phyloP scores from a whole-genome alignment of 1,139 yeast genomes.

The Saccharomyces hybrid region DNA sequence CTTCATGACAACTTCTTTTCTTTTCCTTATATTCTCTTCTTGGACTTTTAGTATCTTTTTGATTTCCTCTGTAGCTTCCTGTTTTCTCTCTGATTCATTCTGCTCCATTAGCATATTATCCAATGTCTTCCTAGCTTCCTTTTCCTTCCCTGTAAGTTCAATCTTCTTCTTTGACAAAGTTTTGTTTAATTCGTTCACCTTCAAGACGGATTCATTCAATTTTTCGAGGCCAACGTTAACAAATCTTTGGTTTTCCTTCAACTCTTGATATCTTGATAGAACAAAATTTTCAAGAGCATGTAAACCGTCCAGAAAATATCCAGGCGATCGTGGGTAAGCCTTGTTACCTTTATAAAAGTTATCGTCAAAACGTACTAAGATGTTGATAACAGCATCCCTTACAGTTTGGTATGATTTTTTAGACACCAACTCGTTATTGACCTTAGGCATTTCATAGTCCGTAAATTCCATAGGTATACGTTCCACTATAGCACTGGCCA shows the following conservation, averaged over 20 bases:
- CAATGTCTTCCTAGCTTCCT: slow-evolving; percentile 64
- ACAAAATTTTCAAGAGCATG: slow-evolving; percentile 42
- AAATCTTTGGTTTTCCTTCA: slow-evolving; percentile 70
- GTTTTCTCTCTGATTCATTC: slow-evolving; percentile 85
- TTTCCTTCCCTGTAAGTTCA: slow-evolving; percentile 47
- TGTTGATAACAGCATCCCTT: slow-evolving; percentile 43
- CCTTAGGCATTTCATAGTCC: slow-evolving; percentile 33
- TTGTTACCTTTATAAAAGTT: slow-evolving; percentile 8
- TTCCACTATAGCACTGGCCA: slow-evolving; percentile 40
- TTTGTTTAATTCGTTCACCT: slow-evolving; percentile 53
- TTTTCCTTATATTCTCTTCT: slow-evolving; percentile 50
- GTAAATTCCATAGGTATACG: slow-evolving; percentile 47
- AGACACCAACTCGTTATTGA: slow-evolving; percentile 13
- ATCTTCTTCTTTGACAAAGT: slow-evolving; percentile 48
- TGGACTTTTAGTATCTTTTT: slow-evolving; percentile 64
- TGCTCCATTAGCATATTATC: slow-evolving; percentile 78
- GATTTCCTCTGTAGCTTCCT: slow-evolving; percentile 75
- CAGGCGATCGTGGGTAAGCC: slow-evolving; percentile 37
- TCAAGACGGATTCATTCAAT: slow-evolving; percentile 66
- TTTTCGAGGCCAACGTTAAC: slow-evolving; percentile 67
- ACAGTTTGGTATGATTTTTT: slow-evolving; percentile 24
- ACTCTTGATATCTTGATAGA: slow-evolving; percentile 37
- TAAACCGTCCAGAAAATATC: slow-evolving; percentile 48
- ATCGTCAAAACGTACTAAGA: slow-evolving; percentile 43
- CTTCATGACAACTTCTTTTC: slow-evolving; percentile 48